These are phyloP conservation scores for Fusarium ramigenum DNA, from an alignment of 2,329 filamentous ascomycete species.

Conservation along the genomic window DNA sequence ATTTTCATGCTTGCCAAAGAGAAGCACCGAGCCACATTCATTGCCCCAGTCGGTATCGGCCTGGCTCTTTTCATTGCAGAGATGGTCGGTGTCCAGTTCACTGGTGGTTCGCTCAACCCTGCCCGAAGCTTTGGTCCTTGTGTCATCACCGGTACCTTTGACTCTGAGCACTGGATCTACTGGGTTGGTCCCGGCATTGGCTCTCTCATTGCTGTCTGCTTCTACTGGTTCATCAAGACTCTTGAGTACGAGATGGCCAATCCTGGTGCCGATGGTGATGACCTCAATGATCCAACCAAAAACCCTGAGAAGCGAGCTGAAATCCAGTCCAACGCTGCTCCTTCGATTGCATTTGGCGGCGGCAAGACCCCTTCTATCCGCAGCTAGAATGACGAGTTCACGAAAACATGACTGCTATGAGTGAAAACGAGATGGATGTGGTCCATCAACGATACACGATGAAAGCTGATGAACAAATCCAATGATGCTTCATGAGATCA, in stretches of 20 bases:
- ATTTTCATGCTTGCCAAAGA: conserved; percentile 63
- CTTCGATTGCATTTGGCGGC: conserved; percentile 27
- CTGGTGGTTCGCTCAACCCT: conserved; percentile 59
- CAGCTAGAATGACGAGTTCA: conserved; percentile 17
- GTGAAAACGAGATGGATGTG: not conserved
- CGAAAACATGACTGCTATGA: conserved; percentile 8
- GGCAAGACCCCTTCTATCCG: conserved; percentile 38
- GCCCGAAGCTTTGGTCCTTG: conserved; percentile 58
- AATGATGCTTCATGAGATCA: not conserved
- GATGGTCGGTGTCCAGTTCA: conserved; percentile 58
- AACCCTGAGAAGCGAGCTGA: conserved; percentile 53
- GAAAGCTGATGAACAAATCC: not conserved
- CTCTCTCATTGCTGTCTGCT: conserved; percentile 48
- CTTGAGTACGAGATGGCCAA: conserved; percentile 57
- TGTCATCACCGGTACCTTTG: conserved; percentile 54
- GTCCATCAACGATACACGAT: conserved; percentile 10
- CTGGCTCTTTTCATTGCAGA: conserved; percentile 57
- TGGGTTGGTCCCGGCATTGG: conserved; percentile 50
- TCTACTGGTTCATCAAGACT: conserved; percentile 54
- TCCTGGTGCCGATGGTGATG: conserved; percentile 57
- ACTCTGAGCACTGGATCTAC: conserved; percentile 60
- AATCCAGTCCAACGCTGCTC: conserved; percentile 28
- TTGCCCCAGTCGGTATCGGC: conserved; percentile 59
- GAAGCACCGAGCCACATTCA: conserved; percentile 58
- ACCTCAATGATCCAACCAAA: conserved; percentile 54